These are phyloP conservation scores for Ophiostoma perfectum DNA, from an alignment of 2,329 filamentous ascomycete genomes.

Conservation along the genomic window DNA sequence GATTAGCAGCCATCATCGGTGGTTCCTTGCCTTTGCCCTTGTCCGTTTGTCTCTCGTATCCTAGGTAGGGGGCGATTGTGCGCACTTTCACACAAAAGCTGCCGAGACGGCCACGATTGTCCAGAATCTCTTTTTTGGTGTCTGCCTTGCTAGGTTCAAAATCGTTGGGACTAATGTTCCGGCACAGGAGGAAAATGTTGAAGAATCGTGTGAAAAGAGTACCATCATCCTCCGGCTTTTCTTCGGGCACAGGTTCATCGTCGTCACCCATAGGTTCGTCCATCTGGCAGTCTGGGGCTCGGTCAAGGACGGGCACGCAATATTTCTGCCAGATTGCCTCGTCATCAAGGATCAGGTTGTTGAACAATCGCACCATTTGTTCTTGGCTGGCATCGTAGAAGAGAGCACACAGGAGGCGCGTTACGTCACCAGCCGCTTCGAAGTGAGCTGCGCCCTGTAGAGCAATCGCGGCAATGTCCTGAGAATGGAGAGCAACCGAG, in stretches of 20 bases:
- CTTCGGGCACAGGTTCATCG: neutral
- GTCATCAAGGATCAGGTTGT: neutral
- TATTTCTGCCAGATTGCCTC: conserved; percentile 22
- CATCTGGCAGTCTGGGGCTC: neutral
- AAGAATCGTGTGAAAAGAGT: conserved; percentile 28
- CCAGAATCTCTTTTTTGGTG: conserved; percentile 19
- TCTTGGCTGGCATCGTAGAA: conserved; percentile 17
- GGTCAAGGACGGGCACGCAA: conserved; percentile 16
- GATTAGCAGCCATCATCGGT: no score
- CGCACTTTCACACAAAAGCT: conserved; percentile 28
- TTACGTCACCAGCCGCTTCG: conserved; percentile 18
- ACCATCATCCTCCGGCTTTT: conserved; percentile 14
- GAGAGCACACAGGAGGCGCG: conserved; percentile 25
- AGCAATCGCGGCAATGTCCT: conserved; percentile 22
- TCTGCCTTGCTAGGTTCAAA: conserved; percentile 15
- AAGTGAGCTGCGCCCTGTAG: conserved; percentile 23
- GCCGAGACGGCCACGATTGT: conserved; percentile 21
- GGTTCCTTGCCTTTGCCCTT: conserved; percentile 7
- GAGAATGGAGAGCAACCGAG: neutral
- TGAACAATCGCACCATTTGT: conserved; percentile 20
- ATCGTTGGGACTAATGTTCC: conserved; percentile 8
- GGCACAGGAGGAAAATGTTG: conserved; percentile 25
- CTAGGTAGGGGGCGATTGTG: neutral
- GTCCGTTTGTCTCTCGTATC: neutral
- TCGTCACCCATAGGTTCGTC: neutral